Evolutionary conservation across 257 asterid species (phyloP).

Genomic region (Solanum rostratum): DNA sequence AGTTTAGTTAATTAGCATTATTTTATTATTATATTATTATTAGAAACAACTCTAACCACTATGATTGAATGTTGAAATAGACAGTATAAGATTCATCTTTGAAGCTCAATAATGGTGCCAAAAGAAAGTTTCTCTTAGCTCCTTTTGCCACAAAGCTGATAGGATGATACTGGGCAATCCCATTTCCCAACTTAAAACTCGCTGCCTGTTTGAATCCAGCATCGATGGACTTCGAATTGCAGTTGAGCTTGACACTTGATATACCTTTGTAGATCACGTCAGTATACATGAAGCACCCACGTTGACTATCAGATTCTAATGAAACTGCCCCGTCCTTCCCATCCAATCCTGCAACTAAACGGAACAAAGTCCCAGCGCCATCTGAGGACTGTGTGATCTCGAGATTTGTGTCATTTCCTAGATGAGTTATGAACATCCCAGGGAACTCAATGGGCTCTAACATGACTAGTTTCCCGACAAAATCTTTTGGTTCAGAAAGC

Average conservation of each 20-base stretch:
- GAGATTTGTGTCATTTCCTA: slow-evolving; percentile 33
- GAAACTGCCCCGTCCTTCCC: slow-evolving; percentile 30
- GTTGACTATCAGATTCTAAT: slow-evolving; percentile 24
- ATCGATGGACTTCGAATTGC: slow-evolving; percentile 19
- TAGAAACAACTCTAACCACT: neutral
- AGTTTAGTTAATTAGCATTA: neutral
- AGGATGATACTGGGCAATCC: slow-evolving; percentile 57
- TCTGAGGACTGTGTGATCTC: slow-evolving; percentile 15
- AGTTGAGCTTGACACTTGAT: slow-evolving; percentile 25
- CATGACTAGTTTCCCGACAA: slow-evolving; percentile 30
- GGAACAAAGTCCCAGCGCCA: slow-evolving; percentile 14
- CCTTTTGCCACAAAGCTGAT: slow-evolving; percentile 80
- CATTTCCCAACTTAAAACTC: slow-evolving; percentile 46
- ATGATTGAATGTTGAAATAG: slow-evolving; percentile 34
- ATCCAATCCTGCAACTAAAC: slow-evolving; percentile 30
- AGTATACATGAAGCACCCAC: slow-evolving; percentile 37
- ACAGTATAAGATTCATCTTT: slow-evolving; percentile 84
- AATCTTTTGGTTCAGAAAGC: slow-evolving; percentile 16
- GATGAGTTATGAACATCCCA: slow-evolving; percentile 38
- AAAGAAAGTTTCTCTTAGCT: slow-evolving; percentile 31
- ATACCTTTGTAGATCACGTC: slow-evolving; percentile 10
- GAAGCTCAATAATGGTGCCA: slow-evolving; percentile 57
- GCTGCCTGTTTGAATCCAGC: slow-evolving; percentile 30
- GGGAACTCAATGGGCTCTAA: slow-evolving; percentile 64
- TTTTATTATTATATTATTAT: neutral